Evolutionary conservation across 1,284 basidiomycete species (phyloP).

Genomic region (Ceratobasidium sp.): DNA sequence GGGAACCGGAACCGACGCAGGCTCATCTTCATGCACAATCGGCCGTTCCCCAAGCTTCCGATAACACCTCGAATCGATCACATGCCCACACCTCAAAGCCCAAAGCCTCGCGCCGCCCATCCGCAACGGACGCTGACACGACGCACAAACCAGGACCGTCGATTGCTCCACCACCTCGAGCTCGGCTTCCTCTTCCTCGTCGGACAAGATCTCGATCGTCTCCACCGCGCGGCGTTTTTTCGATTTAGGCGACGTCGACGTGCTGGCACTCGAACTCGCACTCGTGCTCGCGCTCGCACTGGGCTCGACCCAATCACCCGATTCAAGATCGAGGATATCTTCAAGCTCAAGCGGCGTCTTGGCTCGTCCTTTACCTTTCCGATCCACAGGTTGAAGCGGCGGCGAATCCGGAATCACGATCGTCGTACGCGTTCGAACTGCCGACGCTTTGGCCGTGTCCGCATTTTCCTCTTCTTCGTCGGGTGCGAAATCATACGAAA

Average conservation of each 20-base stretch:
- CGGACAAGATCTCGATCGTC: constrained; percentile 11
- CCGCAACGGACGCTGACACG: constrained; percentile 22
- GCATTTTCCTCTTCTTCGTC: constrained; percentile 7
- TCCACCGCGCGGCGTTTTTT: constrained; percentile 1
- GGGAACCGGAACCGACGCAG: neutral
- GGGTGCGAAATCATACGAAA: constrained; percentile 21
- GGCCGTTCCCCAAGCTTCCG: neutral
- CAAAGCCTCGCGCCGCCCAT: constrained; percentile 10
- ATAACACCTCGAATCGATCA: constrained; percentile 34
- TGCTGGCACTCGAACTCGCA: neutral
- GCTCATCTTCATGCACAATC: neutral
- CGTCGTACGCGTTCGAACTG: constrained; percentile 24
- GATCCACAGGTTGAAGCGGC: constrained; percentile 1
- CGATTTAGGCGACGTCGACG: neutral
- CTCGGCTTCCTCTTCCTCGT: neutral
- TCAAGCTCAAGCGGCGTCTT: neutral
- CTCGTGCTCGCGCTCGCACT: neutral
- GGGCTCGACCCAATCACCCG: neutral
- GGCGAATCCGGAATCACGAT: constrained; percentile 33
- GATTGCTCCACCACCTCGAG: neutral
- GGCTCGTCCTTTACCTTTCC: constrained; percentile 8
- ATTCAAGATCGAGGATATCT: neutral
- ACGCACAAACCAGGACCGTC: constrained; percentile 2
- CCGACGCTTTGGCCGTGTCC: neutral
- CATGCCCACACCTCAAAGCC: constrained; percentile 21